Base-by-base conservation (phyloP, 2,329 filamentous ascomycete species). In the Phaeoacremonium minimum region DNA sequence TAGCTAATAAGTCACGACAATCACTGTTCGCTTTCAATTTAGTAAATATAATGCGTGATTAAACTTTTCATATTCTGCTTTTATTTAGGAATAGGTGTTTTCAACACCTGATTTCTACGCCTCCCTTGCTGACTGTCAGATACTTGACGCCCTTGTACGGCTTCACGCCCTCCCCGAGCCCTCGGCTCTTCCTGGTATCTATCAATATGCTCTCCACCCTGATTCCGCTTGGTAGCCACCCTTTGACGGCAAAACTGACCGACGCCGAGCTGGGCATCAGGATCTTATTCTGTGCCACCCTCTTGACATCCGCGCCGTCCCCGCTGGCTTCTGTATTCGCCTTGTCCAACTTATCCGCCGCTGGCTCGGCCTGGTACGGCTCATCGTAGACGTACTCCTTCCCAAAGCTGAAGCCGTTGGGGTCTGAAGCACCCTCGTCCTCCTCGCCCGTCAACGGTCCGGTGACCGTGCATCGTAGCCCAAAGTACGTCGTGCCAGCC, bases 121-220 rank as follows among this genome's bases (percentile, higher is more conserved):
- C 80, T 12, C 74, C 73, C 44, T 77, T 78, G 52, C 79, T 83
- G 33, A 83, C 69, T 13, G 90, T 96, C 50, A 98, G 59, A 61
- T 98, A 98, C 64, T 98, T 98, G 47, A 98, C 93, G 2, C 93
- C 93, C 65, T 97, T 98, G 63, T 95, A 97, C 16, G 93, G 93
- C 63, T 89, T 94, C 28, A 97, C 80, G 3, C 85, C 80, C 47
- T 95, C 88, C 0, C 88, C 88, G 31, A 98, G 53, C 0, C 93
- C 93, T 39, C 83, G 77, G 60, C 87, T 95, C 64, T 83, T 89
- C 57, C 86, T 83, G n/a, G 78, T 69, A 56, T 89, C 72, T 49
- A 88, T 59, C 53, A 80, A 54, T 52, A 89, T 75, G 59, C 77
- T 81, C 47, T 84, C 80, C 18, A 85, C 72, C 56, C 74, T 83